Conservation (phyloP, 495 filamentous ascomycete genomes). For the Endocarpon pusillum region DNA sequence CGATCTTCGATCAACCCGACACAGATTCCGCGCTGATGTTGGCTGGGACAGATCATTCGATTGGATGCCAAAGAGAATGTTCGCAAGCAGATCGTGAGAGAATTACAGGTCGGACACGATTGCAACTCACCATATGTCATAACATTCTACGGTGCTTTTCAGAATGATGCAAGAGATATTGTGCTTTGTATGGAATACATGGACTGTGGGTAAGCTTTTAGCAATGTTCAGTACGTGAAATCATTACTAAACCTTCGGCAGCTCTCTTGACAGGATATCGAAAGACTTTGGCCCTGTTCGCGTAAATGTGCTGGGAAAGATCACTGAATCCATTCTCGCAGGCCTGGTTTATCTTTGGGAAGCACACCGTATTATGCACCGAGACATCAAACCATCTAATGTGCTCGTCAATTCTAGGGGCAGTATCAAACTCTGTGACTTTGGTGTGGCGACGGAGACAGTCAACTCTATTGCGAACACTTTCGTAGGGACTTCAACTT, state of each 20-base stretch:
- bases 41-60: constrained; percentile 64
- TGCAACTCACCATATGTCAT: constrained; percentile 95
- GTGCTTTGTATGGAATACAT: constrained; percentile 99
- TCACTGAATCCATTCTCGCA: constrained; percentile 88
- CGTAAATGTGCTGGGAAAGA: constrained; percentile 98
- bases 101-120: constrained; percentile 94
- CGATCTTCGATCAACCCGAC: constrained; percentile 7
- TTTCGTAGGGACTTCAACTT: constrained; percentile 94
- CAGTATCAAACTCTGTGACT: constrained; percentile 93
- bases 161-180: constrained; percentile 89
- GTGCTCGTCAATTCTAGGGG: constrained; percentile 87
- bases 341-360: constrained; percentile 90
- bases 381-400: constrained; percentile 97
- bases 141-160: constrained; percentile 90
- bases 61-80: constrained; percentile 95
- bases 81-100: constrained; percentile 85
- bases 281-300: constrained; percentile 87
- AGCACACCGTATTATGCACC: constrained; percentile 90
- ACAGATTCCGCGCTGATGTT: neutral
- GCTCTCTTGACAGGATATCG: constrained; percentile 87
- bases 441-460: constrained; percentile 89
- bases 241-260: constrained; percentile 33
- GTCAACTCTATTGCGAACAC: constrained; percentile 96
- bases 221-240: constrained; percentile 1
- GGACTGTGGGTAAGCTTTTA: constrained; percentile 81